These are phyloP conservation scores for Solanum clarkiae DNA, from an alignment of 257 asterid genomes.

Conservation along the genomic window DNA sequence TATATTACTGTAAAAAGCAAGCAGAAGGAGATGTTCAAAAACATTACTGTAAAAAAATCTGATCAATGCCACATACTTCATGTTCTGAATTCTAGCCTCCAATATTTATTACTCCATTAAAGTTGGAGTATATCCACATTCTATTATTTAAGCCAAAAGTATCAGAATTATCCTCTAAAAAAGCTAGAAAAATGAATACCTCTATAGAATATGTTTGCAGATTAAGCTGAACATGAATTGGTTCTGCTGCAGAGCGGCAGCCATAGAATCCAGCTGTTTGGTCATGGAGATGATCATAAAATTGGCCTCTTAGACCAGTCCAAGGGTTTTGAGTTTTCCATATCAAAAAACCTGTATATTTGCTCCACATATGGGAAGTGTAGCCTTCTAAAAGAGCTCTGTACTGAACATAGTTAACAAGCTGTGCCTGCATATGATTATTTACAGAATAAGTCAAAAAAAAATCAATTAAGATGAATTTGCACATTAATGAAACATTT, in stretches of 20 bases:
- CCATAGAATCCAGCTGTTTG: slow-evolving; percentile 98
- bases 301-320: slow-evolving; percentile 96
- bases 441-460: not conserved
- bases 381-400: slow-evolving; percentile 98
- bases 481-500: not conserved
- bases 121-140: not conserved
- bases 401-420: slow-evolving; percentile 81
- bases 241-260: slow-evolving; percentile 90
- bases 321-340: slow-evolving; percentile 99
- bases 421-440: slow-evolving; percentile 65
- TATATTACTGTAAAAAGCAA: not conserved
- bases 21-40: not conserved
- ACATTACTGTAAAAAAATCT: not conserved
- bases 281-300: slow-evolving; percentile 93
- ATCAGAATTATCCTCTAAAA: not conserved
- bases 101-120: not conserved
- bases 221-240: slow-evolving; percentile 91
- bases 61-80: not conserved
- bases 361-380: slow-evolving; percentile 96
- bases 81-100: not conserved
- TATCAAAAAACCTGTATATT: slow-evolving; percentile 86
- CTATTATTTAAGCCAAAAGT: not conserved
- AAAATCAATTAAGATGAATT: not conserved
- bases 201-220: slow-evolving; percentile 56
- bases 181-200: slow-evolving; percentile 27